Base-by-base conservation (phyloP, 495 filamentous ascomycete genomes). In the Clohesyomyces aquaticus region DNA sequence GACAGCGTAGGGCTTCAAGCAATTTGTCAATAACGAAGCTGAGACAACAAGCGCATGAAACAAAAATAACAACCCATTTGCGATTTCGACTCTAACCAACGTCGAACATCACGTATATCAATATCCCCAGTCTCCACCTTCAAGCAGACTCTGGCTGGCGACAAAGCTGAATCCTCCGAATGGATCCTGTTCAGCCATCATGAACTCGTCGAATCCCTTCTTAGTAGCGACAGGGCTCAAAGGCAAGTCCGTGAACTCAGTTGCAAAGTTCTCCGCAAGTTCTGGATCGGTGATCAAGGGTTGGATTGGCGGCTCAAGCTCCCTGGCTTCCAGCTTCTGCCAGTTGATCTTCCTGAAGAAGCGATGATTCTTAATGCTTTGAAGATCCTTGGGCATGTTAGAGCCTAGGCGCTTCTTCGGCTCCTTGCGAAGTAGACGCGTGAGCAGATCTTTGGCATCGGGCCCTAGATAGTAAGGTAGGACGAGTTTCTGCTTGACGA, bases 121-220 rank as follows among this genome's bases (percentile, higher is more conserved):
- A 46, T 63, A 65, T 19, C 59, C 55, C 58, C 63, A 70, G 22
- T 55, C 50, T 10, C 67, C 67, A 35, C 35, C 58, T 50, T 77
- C 90, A 53, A 98, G 80, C 73, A 98, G 74, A 71, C 93, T 96
- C 72, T 82, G 87, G 53, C 90, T 89, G 21, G 92, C 95, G 60
- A 97, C 93, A 75, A 90, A 98, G 76, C 91, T 96, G 73, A 98
- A 98, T 1, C 95, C 94, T 16, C 93, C 91, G 78, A 98, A 98
- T 1, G 85, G 85, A 75, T 97, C 84, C 41, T 85, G 82, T 62
- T 76, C 76, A 28, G 73, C 73, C 19, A 45, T 55, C 55, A 62
- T 69, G 8, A 67, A 64, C 11, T 63, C 45, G 55, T 71, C 52
- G 64, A 89, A 18, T 3, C 67, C 54, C 41, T 60, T 67, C 59